Base-by-base conservation (phyloP, 2,329 filamentous ascomycete species). In the Emericellopsis cladophorae region DNA sequence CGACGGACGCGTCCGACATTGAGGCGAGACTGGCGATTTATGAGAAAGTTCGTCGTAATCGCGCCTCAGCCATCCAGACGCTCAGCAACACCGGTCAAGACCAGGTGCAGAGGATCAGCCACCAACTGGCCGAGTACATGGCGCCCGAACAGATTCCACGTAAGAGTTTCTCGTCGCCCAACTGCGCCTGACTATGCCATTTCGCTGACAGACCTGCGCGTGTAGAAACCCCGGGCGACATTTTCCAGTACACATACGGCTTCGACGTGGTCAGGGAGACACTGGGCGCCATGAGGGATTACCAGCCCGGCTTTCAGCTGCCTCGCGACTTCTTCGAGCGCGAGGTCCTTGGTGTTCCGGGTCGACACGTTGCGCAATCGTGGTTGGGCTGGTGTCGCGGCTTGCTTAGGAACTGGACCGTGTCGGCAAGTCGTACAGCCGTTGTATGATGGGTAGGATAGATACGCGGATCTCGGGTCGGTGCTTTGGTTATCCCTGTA, bases 81-180 rank as follows among this genome's bases (percentile, higher is more conserved):
- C 51, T 66, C 37, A 60, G 56, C 34, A 61, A 64, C 36, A 55
- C 58, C 1, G 62, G 58, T 4, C 51, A 54, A 18, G 58, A 60
- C 32, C 49, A 60, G 36, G 37, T 50, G 0, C 43, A 51, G 24
- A 47, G 53, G 16, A 53, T 60, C 3, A 45, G 49, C 7, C 42
- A 51, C 3, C 54, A 59, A 7, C 53, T 57, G 1, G 37, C 45
- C 11, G 44, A 54, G 21, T 55, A 48, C 45, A 46, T 60, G 31
- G 36, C 45, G 2, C 48, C 48, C 12, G 54, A 57, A 4, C 44
- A 49, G 12, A 52, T 59, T 2, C 57, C 58, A 0, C 54, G 57
- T 60, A 33, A 31, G 33, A 31, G 18, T 21, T 21, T 40, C 15
- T 21, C 11, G 16, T 22, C 5, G 7, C 12, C 21, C 18, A 24